Conservation (phyloP, 768 basidiomycete genomes). For the Pleurotus tuber-regium region DNA sequence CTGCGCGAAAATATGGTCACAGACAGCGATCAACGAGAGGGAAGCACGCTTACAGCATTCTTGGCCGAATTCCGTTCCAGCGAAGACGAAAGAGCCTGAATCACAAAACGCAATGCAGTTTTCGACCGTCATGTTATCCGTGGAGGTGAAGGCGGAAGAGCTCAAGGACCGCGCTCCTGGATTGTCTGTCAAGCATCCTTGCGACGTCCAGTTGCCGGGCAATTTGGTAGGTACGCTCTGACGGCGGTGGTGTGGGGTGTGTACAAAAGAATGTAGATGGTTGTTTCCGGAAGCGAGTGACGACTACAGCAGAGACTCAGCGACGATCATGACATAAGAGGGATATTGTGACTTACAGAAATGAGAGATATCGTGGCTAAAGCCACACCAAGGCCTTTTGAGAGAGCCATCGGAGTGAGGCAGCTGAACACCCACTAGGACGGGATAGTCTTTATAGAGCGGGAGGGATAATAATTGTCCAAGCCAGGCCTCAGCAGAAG, state of each 20-base stretch:
- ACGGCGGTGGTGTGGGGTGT: conserved; percentile 29
- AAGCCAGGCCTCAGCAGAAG: conserved; percentile 6
- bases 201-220: conserved; percentile 52
- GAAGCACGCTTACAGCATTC: conserved; percentile 17
- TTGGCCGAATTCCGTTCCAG: conserved; percentile 60
- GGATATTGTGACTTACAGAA: conserved; percentile 35
- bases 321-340: conserved; percentile 5
- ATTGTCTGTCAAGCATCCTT: conserved; percentile 67
- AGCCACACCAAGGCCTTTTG: conserved; percentile 26
- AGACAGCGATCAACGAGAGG: conserved; percentile 3
- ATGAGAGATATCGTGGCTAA: conserved; percentile 30
- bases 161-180: conserved; percentile 56
- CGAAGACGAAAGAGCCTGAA: conserved; percentile 50
- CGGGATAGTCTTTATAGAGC: conserved; percentile 4
- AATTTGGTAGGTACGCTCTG: conserved; percentile 40
- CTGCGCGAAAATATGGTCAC: conserved; percentile 29
- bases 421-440: neutral
- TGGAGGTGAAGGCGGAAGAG: conserved; percentile 41
- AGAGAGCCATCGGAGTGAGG: conserved; percentile 5
- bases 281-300: conserved; percentile 21
- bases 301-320: conserved; percentile 17
- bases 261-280: conserved; percentile 18
- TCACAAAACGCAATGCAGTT: conserved; percentile 48
- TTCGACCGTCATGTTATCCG: conserved; percentile 59
- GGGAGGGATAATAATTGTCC: conserved; percentile 1